These are phyloP conservation scores for Rhizopus microsporus DNA, from an alignment of 371 early-diverging fungal genomes.

Conservation along the genomic window DNA sequence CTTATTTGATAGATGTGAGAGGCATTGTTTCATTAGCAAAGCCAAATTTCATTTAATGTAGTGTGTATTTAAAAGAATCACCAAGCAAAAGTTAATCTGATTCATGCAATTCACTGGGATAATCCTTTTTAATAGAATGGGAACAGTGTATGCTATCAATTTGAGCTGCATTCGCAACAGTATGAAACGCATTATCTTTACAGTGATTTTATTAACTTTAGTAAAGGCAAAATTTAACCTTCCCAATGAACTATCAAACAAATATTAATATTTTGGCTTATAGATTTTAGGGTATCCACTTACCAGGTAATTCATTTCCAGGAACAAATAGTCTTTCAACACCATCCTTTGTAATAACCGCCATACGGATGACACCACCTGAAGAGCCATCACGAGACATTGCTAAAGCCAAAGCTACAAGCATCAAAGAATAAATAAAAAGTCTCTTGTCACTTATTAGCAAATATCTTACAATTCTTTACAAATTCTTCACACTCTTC, in stretches of 20 bases:
- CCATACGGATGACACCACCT: slow-evolving; percentile 98
- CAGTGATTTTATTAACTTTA: too few species aligned
- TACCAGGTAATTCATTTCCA: slow-evolving; percentile 84
- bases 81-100: too few species aligned
- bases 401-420: slow-evolving; percentile 88
- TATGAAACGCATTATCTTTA: too few species aligned
- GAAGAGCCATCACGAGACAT: slow-evolving; percentile 98
- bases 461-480: slow-evolving; percentile 76
- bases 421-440: not conserved
- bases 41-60: too few species aligned
- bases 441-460: not conserved
- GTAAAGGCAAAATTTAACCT: slow-evolving; percentile 5
- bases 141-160: too few species aligned
- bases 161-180: not conserved
- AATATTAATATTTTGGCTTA: not conserved
- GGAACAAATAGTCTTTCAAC: slow-evolving; percentile 92
- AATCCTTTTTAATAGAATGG: too few species aligned
- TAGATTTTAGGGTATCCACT: not conserved
- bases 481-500: slow-evolving; percentile 96
- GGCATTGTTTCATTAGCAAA: too few species aligned
- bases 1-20: too few species aligned
- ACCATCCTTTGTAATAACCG: slow-evolving; percentile 91
- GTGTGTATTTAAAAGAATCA: too few species aligned
- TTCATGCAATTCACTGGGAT: too few species aligned
- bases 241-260: slow-evolving; percentile 25